phyloP scores from a whole-genome alignment of 768 basidiomycete species.

The Russula compacta region DNA sequence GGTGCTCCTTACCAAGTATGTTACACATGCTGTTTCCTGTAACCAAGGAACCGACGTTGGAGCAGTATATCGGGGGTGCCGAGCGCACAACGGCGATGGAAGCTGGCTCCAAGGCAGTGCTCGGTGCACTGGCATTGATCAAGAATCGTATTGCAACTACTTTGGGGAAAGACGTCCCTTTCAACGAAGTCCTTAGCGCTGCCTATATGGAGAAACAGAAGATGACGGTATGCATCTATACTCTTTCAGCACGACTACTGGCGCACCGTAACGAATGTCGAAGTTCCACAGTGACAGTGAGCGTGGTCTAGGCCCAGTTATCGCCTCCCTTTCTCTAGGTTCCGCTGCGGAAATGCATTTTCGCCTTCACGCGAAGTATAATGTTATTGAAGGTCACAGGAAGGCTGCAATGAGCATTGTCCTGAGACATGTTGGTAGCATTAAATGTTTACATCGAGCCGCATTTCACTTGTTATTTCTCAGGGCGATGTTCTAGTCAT shows the following conservation, averaged over 20 bases:
- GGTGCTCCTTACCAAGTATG: conserved; percentile 73
- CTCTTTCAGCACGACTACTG: not conserved
- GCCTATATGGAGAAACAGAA: conserved; percentile 82
- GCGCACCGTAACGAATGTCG: not conserved
- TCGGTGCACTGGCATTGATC: conserved; percentile 50
- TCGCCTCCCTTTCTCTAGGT: conserved; percentile 71
- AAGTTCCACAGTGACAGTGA: conserved; percentile 80
- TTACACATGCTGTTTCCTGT: not conserved
- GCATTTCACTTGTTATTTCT: conserved; percentile 5
- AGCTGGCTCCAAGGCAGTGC: conserved; percentile 48
- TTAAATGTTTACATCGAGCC: not conserved
- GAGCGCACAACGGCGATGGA: conserved; percentile 62
- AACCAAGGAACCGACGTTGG: not conserved
- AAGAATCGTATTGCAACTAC: conserved; percentile 42
- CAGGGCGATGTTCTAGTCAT: conserved; percentile 75
- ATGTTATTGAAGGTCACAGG: conserved; percentile 21
- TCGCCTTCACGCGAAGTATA: conserved; percentile 37
- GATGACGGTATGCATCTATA: conserved; percentile 52
- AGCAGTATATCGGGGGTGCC: conserved; percentile 69
- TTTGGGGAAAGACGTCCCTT: conserved; percentile 32
- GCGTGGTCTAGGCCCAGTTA: conserved; percentile 57
- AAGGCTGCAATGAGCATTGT: conserved; percentile 43
- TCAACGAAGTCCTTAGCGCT: conserved; percentile 75
- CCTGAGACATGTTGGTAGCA: conserved; percentile 51
- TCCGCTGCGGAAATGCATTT: conserved; percentile 77